Evolutionary conservation across 306 rosid species (phyloP).

Genomic region (cucumber (Cucumis sativus)): Cucumber_9930_V3 NC_026660.2:13853501-13854000

Average conservation of each 20-base stretch:
- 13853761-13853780: constrained; percentile 61
- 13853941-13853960: constrained; percentile 67
- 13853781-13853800: constrained; percentile 84
- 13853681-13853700: constrained; percentile 65
- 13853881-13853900: constrained; percentile 39
- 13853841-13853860: constrained; percentile 44
- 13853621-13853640: constrained; percentile 51
- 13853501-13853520: constrained; percentile 28
- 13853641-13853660: constrained; percentile 65
- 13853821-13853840: constrained; percentile 51
- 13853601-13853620: constrained; percentile 44
- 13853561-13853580: constrained; percentile 40
- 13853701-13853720: constrained; percentile 47
- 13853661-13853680: constrained; percentile 58
- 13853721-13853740: constrained; percentile 65
- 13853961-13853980: constrained; percentile 49
- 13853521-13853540: constrained; percentile 46
- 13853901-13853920: constrained; percentile 57
- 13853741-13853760: constrained; percentile 62
- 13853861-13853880: constrained; percentile 59
- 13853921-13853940: constrained; percentile 63
- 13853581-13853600: constrained; percentile 36
- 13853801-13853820: constrained; percentile 66
- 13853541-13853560: constrained; percentile 53
- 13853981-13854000: constrained; percentile 35